Evolutionary conservation across 2,329 filamentous ascomycete genomes (phyloP).

Genomic region (Dendrostoma leiphaemia): DNA sequence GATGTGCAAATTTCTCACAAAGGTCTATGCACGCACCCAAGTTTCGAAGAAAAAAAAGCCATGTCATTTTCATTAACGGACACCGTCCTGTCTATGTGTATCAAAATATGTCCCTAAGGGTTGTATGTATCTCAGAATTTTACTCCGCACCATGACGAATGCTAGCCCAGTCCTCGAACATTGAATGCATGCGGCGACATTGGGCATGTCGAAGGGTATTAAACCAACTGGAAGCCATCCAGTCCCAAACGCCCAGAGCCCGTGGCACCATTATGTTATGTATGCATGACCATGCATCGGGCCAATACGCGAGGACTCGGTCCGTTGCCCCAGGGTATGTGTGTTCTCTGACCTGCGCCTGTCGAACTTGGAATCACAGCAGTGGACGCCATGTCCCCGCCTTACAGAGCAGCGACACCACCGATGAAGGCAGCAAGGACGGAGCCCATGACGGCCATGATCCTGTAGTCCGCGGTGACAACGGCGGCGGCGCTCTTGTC

Average conservation of each 20-base stretch:
- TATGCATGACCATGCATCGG: background rate
- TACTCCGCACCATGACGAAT: background rate
- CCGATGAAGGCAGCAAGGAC: slow-evolving; percentile 16
- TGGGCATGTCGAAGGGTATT: background rate
- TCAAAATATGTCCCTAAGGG: slow-evolving; percentile 6
- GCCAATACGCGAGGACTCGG: background rate
- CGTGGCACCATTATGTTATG: background rate
- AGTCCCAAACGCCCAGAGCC: slow-evolving; percentile 9
- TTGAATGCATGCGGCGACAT: background rate
- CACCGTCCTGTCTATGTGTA: background rate
- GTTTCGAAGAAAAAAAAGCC: background rate
- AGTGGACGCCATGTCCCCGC: no score
- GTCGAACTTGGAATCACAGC: no score
- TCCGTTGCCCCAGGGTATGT: background rate
- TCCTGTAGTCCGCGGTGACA: slow-evolving; percentile 11
- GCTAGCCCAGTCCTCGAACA: no score
- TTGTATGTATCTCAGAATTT: background rate
- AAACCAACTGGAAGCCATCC: background rate
- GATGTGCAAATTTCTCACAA: background rate
- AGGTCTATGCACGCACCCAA: background rate
- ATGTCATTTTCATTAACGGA: slow-evolving; percentile 2
- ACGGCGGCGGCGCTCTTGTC: slow-evolving; percentile 7
- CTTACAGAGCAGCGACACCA: slow-evolving; percentile 13
- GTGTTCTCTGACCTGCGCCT: no score
- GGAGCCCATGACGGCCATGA: slow-evolving; percentile 12